Base-by-base conservation (phyloP, 257 asterid genomes). In the Solanum acaule region DNA sequence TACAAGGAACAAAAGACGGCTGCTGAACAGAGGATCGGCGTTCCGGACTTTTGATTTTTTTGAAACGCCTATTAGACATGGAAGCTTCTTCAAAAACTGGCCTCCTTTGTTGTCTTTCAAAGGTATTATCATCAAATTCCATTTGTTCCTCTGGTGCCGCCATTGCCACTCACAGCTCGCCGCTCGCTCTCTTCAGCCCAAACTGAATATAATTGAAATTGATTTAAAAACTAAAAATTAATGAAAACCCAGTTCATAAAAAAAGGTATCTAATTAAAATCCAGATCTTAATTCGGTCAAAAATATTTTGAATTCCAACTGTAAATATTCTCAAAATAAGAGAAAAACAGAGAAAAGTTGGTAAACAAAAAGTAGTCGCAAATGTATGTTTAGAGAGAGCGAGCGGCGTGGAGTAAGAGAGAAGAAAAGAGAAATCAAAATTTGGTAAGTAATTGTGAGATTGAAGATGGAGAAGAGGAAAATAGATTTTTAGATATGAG, bases 1-100 rank as follows among this genome's bases (percentile, higher is more conserved):
- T 38, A 34, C 70, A 25, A 77, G 90, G 83, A 46, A n/a, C n/a
- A 29, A 88, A 89, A n/a, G 40, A 13, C 6, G 46, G 3, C 20
- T 86, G 93, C 15, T 85, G 92, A 87, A 92, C 31, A 34, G 90
- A 63, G 13, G 85, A 90, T 52, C 76, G 88, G 88, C 91, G 92
- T 52, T 95, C 93, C 20, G 98, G 98, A 83, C 96, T 95, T 88
- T 67, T 93, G 68, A 90, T 90, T 86, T 94, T 95, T 89, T 95
- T 95, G 85, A 89, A 90, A 88, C 96, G 98, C 86, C 98, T 89
- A 16, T 87, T 84, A 1, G 96, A 92, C 86, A 88, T 86, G 94
- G 96, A 94, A 90, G 89, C 90, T 89, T 91, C 96, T 76, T 91
- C 88, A 86, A 91, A 93, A 93, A 91, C 96, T 92, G 92, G 90